Base-by-base conservation (phyloP, 2,329 filamentous ascomycete species). In the Hymenoscyphus linearis region DNA sequence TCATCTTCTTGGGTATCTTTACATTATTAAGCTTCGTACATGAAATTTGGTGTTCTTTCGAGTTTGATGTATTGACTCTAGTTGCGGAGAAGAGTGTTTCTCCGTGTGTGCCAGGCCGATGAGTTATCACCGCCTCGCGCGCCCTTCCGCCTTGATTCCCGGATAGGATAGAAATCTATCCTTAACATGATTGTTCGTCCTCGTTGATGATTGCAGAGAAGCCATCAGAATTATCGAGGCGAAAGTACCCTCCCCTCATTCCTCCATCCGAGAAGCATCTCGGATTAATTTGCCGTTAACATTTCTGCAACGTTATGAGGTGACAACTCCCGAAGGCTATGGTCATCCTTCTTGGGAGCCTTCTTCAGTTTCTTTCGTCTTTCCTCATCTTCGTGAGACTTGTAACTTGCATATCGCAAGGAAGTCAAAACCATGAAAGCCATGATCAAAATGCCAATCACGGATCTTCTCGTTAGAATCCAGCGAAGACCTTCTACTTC, bases 401-500 rank as follows among this genome's bases (percentile, higher is more conserved):
- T 75, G 64, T 84, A 85, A 52, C 82, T 85, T 3, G 81, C 78
- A 70, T 86, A 88, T 26, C 84, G 80, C 56, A 88, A 74, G 31
- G 81, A 83, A 13, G 79, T 78, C 14, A 88, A 74, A 7, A 84
- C 85, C 63, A 87, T 71, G 36, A 87, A 76, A 34, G 80, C 85
- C 83, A 88, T 85, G 75, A 87, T 85, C 58, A 87, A 71, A 65
- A 88, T 86, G n/a, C 85, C 85, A 40, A 85, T 73, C 31, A 85
- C 84, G 25, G 85, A 84, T 57, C 85, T 79, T 59, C 84, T 78
- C 64, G 86, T 90, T 65, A 87, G 76, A 47, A 97, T 86, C 95
- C 95, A 98, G 62, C 95, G 82, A 55, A 99, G 78, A 1, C 88
- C 89, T 74, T 99, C 95, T 55, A 98, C 93, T 69, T 97, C 90